Evolutionary conservation across 75 land plant species (phyloP).

Genomic region (Adiantum capillusveneris): DNA sequence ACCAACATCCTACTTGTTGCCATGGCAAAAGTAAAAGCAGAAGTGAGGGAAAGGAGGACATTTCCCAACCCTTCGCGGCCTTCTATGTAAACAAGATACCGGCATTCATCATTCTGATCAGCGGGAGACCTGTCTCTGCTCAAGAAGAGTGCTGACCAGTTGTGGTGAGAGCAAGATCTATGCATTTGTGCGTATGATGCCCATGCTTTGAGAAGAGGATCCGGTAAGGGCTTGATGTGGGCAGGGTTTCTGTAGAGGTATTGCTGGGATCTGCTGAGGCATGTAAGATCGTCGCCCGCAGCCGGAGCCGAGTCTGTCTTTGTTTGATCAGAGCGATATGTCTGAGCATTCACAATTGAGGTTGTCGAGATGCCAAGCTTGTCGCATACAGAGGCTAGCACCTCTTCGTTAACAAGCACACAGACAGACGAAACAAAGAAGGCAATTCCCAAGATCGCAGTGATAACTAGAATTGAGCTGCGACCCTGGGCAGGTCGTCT

Average conservation of each 20-base stretch:
- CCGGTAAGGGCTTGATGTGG: neutral
- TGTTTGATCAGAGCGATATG: no score
- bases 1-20: conserved; percentile 8
- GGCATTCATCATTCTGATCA: neutral
- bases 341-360: no score
- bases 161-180: neutral
- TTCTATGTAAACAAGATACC: neutral
- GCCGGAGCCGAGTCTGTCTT: neutral
- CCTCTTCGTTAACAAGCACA: no score
- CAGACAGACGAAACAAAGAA: no score
- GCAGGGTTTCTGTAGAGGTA: neutral
- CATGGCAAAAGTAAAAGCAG: conserved; percentile 15
- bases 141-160: neutral
- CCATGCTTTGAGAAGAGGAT: neutral
- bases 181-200: neutral
- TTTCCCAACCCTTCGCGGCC: conserved; percentile 16
- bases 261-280: conserved; percentile 7
- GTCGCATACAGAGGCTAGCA: no score
- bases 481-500: no score
- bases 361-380: no score
- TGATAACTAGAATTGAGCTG: no score
- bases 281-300: neutral
- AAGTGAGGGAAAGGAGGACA: conserved; percentile 7
- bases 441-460: no score
- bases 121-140: neutral